These are phyloP conservation scores for Fragaria ananassa DNA, from an alignment of 306 rosid genomes.

Conservation along the genomic window DNA sequence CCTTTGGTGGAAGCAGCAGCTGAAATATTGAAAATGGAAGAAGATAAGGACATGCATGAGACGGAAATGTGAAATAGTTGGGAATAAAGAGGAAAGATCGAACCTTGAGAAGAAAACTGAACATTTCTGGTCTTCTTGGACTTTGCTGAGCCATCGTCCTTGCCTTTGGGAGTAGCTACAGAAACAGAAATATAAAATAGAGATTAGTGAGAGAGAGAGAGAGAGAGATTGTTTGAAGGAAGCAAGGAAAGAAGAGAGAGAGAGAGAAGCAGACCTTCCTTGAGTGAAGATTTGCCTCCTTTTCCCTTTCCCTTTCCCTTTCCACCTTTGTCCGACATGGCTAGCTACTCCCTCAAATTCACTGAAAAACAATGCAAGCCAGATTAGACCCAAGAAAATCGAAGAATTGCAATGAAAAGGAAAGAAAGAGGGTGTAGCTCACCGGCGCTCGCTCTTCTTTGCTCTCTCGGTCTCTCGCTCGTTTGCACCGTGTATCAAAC, in stretches of 20 bases:
- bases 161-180: constrained; percentile 61
- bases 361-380: not conserved
- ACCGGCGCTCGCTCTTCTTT: too few species aligned
- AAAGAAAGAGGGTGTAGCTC: too few species aligned
- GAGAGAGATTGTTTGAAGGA: too few species aligned
- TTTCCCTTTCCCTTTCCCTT: constrained; percentile 20
- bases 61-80: not conserved
- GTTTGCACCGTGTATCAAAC: too few species aligned
- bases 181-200: constrained; percentile 4
- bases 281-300: constrained; percentile 34
- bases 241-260: too few species aligned
- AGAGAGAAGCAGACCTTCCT: constrained; percentile 32
- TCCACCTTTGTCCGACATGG: constrained; percentile 55
- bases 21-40: constrained; percentile 10
- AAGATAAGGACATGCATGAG: constrained; percentile 5
- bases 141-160: constrained; percentile 67
- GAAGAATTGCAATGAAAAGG: too few species aligned
- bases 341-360: not conserved
- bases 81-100: not conserved
- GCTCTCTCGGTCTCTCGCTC: too few species aligned
- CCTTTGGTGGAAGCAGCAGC: constrained; percentile 35
- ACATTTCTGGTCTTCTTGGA: constrained; percentile 63
- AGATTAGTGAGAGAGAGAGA: too few species aligned
- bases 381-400: too few species aligned
- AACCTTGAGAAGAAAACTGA: constrained; percentile 68